These are phyloP conservation scores for Cercophora newfieldiana DNA, from an alignment of 495 filamentous ascomycete genomes.

Conservation along the genomic window DNA sequence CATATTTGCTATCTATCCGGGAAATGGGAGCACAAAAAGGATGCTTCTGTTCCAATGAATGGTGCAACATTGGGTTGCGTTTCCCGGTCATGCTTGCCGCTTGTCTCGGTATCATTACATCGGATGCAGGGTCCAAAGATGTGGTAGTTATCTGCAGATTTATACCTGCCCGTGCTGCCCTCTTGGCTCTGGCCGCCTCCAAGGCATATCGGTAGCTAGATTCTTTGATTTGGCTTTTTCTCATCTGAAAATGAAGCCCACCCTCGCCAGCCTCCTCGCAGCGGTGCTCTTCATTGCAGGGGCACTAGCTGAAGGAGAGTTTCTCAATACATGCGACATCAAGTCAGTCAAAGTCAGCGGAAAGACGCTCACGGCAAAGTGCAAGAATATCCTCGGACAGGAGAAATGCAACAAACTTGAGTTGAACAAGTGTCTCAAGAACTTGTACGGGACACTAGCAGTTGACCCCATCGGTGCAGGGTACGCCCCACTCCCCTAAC, in stretches of 20 bases:
- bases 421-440: slow-evolving; percentile 31
- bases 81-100: neutral
- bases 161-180: neutral
- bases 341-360: slow-evolving; percentile 24
- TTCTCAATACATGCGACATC: slow-evolving; percentile 22
- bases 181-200: neutral
- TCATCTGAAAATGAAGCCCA: neutral
- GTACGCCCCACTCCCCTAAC: neutral
- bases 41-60: neutral
- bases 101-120: neutral
- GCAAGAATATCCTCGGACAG: slow-evolving; percentile 24
- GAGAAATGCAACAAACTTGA: slow-evolving; percentile 26
- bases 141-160: neutral
- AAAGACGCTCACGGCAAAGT: slow-evolving; percentile 26
- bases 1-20: neutral
- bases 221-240: neutral
- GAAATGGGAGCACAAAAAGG: neutral
- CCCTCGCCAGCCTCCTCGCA: neutral
- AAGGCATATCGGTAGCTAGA: no score
- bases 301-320: slow-evolving; percentile 17
- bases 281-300: slow-evolving; percentile 4
- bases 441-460: slow-evolving; percentile 24
- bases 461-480: slow-evolving; percentile 24
- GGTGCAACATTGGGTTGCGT: slow-evolving; percentile 8
- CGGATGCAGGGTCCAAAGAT: neutral